Evolutionary conservation across 768 basidiomycete genomes (phyloP).

Genomic region (Postia placenta): DNA sequence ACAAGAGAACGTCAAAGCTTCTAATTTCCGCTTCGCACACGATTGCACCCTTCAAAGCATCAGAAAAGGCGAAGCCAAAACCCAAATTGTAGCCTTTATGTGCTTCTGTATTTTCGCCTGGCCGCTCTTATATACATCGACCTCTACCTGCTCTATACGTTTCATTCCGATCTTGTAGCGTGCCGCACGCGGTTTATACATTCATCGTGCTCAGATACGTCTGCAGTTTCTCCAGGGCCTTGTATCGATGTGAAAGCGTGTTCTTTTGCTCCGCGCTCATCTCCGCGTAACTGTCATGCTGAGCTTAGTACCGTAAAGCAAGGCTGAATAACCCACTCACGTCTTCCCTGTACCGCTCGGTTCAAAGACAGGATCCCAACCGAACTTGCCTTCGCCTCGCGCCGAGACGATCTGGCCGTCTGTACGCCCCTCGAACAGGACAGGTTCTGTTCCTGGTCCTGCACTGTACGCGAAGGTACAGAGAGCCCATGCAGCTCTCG

Average conservation of each 20-base stretch:
- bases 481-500: constrained; percentile 77
- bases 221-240: constrained; percentile 54
- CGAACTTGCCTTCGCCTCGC: constrained; percentile 72
- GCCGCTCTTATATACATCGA: not conserved
- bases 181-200: not conserved
- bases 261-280: constrained; percentile 63
- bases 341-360: constrained; percentile 72
- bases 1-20: constrained; percentile 16
- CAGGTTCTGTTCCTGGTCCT: constrained; percentile 73
- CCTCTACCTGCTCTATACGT: not conserved
- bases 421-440: constrained; percentile 83
- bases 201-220: constrained; percentile 27
- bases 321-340: constrained; percentile 32
- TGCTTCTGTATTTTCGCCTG: not conserved
- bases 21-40: constrained; percentile 18
- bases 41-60: constrained; percentile 7
- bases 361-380: constrained; percentile 89
- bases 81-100: not conserved
- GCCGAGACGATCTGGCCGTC: constrained; percentile 87
- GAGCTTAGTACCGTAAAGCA: not conserved
- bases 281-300: constrained; percentile 53
- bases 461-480: constrained; percentile 95
- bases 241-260: constrained; percentile 57
- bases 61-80: not conserved
- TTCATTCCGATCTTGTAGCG: too few species aligned